phyloP scores from a whole-genome alignment of 768 basidiomycete genomes.

The Ephemerocybe angulata region DNA sequence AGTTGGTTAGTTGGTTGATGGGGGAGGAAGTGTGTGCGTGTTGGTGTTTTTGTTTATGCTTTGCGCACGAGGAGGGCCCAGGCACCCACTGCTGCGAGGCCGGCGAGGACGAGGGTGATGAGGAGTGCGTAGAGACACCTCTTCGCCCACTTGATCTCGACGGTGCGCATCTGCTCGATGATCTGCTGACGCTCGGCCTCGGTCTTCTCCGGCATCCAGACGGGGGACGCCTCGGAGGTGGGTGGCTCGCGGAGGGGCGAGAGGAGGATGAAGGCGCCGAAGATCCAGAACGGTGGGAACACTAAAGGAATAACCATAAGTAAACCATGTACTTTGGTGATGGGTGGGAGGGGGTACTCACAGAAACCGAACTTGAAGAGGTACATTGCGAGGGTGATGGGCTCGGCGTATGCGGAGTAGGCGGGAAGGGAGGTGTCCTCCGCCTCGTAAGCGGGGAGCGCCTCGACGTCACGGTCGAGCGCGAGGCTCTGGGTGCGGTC shows the following conservation, averaged over 20 bases:
- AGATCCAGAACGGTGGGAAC: constrained; percentile 60
- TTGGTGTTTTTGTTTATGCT: constrained; percentile 1
- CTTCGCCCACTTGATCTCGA: constrained; percentile 55
- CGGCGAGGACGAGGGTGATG: constrained; percentile 37
- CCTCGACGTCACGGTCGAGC: constrained; percentile 21
- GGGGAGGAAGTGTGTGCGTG: neutral
- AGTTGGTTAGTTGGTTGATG: neutral
- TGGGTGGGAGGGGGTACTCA: constrained; percentile 28
- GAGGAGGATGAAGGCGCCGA: constrained; percentile 53
- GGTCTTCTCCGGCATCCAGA: constrained; percentile 58
- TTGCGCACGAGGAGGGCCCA: constrained; percentile 27
- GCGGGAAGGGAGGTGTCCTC: constrained; percentile 35
- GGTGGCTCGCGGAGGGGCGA: constrained; percentile 48
- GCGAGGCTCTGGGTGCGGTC: constrained; percentile 30
- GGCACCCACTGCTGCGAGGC: constrained; percentile 27
- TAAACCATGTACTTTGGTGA: neutral
- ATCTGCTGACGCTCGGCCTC: constrained; percentile 45
- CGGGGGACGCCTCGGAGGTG: constrained; percentile 23
- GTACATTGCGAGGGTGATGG: constrained; percentile 53
- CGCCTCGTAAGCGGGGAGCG: constrained; percentile 41
- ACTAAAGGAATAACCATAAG: constrained; percentile 31
- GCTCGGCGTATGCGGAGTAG: constrained; percentile 41
- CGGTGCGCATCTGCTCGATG: constrained; percentile 42
- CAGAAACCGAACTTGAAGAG: constrained; percentile 64
- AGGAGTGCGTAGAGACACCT: constrained; percentile 54